phyloP scores from a whole-genome alignment of 768 basidiomycete genomes.

The Rhodotorula diobovata region DNA sequence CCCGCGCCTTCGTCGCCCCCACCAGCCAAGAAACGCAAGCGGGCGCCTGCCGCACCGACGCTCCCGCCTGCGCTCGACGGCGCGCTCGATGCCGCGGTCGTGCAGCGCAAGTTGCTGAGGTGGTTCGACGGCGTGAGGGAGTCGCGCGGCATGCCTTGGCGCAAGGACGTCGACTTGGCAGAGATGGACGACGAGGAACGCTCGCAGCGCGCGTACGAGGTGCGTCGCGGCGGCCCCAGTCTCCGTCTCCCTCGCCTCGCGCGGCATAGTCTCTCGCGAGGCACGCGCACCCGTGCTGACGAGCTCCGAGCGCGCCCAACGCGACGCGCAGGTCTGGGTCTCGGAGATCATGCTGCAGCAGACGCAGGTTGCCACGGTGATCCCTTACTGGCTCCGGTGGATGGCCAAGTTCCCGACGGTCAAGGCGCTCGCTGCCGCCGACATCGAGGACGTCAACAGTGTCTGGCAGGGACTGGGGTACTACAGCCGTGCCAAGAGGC shows the following conservation, averaged over 20 bases:
- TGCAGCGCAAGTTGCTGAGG: conserved; percentile 44
- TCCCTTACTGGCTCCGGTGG: conserved; percentile 79
- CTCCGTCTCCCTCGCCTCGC: no score
- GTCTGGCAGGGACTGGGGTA: conserved; percentile 66
- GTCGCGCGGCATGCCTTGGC: conserved; percentile 83
- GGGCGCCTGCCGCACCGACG: background rate
- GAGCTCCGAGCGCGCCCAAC: background rate
- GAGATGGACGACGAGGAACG: conserved; percentile 57
- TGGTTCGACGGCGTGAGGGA: conserved; percentile 72
- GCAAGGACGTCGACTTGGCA: conserved; percentile 59
- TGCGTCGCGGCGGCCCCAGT: conserved; percentile 47
- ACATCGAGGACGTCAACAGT: conserved; percentile 77
- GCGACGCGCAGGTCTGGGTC: conserved; percentile 66
- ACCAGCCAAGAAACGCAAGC: conserved; percentile 20
- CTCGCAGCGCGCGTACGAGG: conserved; percentile 87
- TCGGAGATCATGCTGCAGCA: conserved; percentile 94
- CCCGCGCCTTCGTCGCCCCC: background rate
- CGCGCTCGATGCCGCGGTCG: conserved; percentile 4
- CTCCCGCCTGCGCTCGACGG: conserved; percentile 5
- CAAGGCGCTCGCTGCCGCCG: conserved; percentile 54
- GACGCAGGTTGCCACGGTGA: conserved; percentile 84
- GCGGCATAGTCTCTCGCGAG: no score
- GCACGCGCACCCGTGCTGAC: no score
- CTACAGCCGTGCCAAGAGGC: conserved; percentile 53
- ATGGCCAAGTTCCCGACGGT: conserved; percentile 36